phyloP scores from a whole-genome alignment of 2,329 filamentous ascomycete genomes.

The Xylariaceae sp. region DNA sequence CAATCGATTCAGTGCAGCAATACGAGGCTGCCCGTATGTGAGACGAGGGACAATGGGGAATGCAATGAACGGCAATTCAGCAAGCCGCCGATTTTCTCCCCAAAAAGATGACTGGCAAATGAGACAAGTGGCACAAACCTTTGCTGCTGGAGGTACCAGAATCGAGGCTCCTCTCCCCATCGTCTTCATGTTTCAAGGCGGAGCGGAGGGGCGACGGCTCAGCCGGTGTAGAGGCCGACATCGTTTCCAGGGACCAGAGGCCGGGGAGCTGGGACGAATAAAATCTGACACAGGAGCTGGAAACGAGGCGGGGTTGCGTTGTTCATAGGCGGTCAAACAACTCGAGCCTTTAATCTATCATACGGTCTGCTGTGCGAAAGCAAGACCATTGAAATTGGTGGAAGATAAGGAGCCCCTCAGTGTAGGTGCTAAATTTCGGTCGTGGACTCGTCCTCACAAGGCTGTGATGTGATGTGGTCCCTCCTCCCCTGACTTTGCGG shows the following conservation, averaged over 20 bases:
- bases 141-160: constrained; percentile 20
- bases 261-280: too few species aligned
- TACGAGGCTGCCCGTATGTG: too few species aligned
- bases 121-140: constrained; percentile 23
- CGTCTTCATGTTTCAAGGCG: constrained; percentile 30
- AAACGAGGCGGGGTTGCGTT: neutral
- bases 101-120: constrained; percentile 3
- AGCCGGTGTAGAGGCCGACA: constrained; percentile 25
- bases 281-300: too few species aligned
- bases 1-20: too few species aligned
- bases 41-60: too few species aligned
- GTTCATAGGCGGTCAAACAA: constrained; percentile 6
- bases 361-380: neutral
- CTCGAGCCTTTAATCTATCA: neutral
- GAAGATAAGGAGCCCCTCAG: constrained; percentile 5
- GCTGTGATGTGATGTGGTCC: neutral
- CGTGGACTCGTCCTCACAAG: neutral
- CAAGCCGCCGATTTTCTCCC: too few species aligned
- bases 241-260: constrained; percentile 9
- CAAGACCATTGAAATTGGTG: neutral
- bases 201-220: constrained; percentile 26
- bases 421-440: constrained; percentile 3
- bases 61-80: too few species aligned
- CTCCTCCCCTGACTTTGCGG: too few species aligned
- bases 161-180: constrained; percentile 22